Base-by-base conservation (phyloP, 2,329 filamentous ascomycete species). In the Periconia sp. region DNA sequence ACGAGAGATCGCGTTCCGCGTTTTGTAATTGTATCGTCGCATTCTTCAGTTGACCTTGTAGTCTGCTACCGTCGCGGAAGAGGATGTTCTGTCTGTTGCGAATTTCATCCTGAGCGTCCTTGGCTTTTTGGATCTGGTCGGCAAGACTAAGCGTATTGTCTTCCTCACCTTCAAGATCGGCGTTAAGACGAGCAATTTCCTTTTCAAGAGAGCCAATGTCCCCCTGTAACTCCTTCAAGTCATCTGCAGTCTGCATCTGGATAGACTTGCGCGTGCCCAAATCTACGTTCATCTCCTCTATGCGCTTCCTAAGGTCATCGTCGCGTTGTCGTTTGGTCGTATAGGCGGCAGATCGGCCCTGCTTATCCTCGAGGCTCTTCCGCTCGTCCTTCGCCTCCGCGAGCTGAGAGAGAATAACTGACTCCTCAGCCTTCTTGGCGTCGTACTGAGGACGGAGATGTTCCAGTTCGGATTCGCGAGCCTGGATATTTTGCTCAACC, bases 261-360 rank as follows among this genome's bases (percentile, higher is more conserved):
- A 95, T 91, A 16, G 89, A 88, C 65, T 92, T 94, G 56, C 95
- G 87, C 12, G 84, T 86, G 24, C 85, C 86, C 21, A 96, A 77
- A 4, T 88, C 87, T 24, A 83, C 76, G 54, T 90, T 87, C 40
- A 92, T 82, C 24, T 95, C 88, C 31, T 88, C 79, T 42, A 97
- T 89, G 70, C 96, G 88, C 49, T 83, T 80, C 48, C 83, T 84
- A 36, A 99, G 76, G 78, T 84, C 96, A 24, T 83, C 81, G 68
- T 99, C 92, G 30, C 95, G 86, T 65, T 97, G 90, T 7, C 83
- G 81, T 74, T 96, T 96, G 68, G 84, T 95, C 63, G 81, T 87
- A 70, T 96, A 99, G 50, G 90, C 87, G 13, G 88, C 87, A 54
- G 88, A 91, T 32, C 92, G 86, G 30, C 87, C 90, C 71, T 99